Evolutionary conservation across 441 rosid species (phyloP).

Genomic region (Caryocar brasiliense): DNA sequence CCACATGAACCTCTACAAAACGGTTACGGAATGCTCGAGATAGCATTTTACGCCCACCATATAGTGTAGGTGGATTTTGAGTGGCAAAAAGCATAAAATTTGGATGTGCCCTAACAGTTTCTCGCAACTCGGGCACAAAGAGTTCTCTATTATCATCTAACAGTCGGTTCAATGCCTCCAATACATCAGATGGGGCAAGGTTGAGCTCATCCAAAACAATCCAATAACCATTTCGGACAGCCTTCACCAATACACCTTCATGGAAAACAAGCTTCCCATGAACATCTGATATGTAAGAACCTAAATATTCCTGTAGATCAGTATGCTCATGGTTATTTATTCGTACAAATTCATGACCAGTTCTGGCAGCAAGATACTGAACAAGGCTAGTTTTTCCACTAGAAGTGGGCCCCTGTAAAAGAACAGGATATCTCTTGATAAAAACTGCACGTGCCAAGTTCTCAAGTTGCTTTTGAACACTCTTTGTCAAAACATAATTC

Average conservation of each 20-base stretch:
- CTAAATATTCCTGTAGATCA: slow-evolving; percentile 89
- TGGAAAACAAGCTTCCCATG: slow-evolving; percentile 87
- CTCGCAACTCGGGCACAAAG: slow-evolving; percentile 78
- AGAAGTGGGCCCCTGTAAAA: slow-evolving; percentile 94
- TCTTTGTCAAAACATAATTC: slow-evolving; percentile 70
- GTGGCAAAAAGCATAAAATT: slow-evolving; percentile 97
- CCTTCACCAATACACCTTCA: slow-evolving; percentile 93
- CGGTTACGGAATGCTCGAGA: slow-evolving; percentile 99
- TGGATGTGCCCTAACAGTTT: slow-evolving; percentile 79
- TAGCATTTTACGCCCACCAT: slow-evolving; percentile 97
- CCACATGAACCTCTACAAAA: slow-evolving; percentile 97
- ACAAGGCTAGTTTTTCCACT: slow-evolving; percentile 99
- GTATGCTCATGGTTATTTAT: slow-evolving; percentile 98
- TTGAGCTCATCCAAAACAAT: slow-evolving; percentile 94
- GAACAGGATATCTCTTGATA: slow-evolving; percentile 81
- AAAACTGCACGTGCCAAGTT: slow-evolving; percentile 83
- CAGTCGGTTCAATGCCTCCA: slow-evolving; percentile 89
- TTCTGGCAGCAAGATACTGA: slow-evolving; percentile 81
- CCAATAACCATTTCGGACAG: slow-evolving; percentile 89
- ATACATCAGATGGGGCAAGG: slow-evolving; percentile 95
- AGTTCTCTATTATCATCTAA: slow-evolving; percentile 98
- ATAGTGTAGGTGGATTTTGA: slow-evolving; percentile 91
- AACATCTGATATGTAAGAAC: slow-evolving; percentile 76
- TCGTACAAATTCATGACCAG: slow-evolving; percentile 85
- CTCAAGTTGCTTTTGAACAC: slow-evolving; percentile 62